Conservation (phyloP, 2,329 filamentous ascomycete species). For the Hirsutella thompsonii region DNA sequence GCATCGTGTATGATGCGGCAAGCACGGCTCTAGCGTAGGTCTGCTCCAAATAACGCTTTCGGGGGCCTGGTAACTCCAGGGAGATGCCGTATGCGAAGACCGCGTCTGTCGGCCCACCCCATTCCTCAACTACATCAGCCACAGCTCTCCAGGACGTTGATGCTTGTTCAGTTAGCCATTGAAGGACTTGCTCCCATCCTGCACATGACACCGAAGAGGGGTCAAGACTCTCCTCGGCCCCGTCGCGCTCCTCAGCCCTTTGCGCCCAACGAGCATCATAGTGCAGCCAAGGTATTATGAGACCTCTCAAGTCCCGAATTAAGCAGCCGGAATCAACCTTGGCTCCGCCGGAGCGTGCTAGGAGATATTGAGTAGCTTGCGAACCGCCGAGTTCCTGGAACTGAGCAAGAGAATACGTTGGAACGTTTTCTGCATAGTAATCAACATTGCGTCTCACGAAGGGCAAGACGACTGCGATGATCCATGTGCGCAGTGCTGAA, state of each 20-base stretch:
- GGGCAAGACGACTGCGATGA: constrained; percentile 55
- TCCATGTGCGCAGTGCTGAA: constrained; percentile 52
- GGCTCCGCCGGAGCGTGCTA: constrained; percentile 39
- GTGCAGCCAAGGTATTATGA: constrained; percentile 65
- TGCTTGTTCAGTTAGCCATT: constrained; percentile 53
- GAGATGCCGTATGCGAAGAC: constrained; percentile 50
- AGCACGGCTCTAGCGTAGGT: constrained; percentile 57
- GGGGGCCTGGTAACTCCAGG: constrained; percentile 45
- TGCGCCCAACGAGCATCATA: constrained; percentile 44
- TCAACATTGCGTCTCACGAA: constrained; percentile 56
- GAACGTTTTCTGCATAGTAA: constrained; percentile 45
- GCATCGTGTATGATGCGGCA: constrained; percentile 54
- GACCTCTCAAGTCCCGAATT: constrained; percentile 51
- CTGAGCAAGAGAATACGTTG: constrained; percentile 41
- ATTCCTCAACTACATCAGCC: constrained; percentile 52
- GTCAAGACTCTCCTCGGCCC: constrained; percentile 10
- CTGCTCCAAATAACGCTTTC: constrained; percentile 44
- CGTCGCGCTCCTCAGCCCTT: constrained; percentile 2
- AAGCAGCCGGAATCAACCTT: constrained; percentile 28
- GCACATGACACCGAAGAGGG: constrained; percentile 27
- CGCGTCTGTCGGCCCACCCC: constrained; percentile 60
- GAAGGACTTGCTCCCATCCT: constrained; percentile 57
- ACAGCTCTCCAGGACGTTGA: constrained; percentile 47
- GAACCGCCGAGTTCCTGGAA: constrained; percentile 50
- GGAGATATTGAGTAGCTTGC: constrained; percentile 45